These are phyloP conservation scores for Hyaloperonospora brassicae DNA, from an alignment of 352 stramenopile species.

Conservation along the genomic window DNA sequence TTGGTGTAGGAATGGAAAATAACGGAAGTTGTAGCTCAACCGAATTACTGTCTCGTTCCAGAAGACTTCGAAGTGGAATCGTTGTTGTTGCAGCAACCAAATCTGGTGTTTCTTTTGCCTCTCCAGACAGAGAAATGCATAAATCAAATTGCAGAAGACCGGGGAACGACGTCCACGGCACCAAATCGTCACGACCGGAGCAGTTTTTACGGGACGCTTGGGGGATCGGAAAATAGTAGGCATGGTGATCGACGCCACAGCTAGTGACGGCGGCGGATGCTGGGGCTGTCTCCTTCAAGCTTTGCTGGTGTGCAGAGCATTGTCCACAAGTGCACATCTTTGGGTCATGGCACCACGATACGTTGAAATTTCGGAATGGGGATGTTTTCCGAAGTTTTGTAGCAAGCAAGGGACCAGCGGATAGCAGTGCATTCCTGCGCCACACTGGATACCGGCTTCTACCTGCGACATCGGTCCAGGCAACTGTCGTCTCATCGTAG, in stretches of 20 bases:
- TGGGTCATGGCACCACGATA: slow-evolving; percentile 65
- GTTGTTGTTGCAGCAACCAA: slow-evolving; percentile 48
- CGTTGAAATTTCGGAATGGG: slow-evolving; percentile 69
- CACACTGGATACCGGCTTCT: slow-evolving; percentile 46
- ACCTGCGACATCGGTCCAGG: slow-evolving; percentile 62
- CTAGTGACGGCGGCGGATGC: slow-evolving; percentile 3
- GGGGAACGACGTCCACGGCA: slow-evolving; percentile 67
- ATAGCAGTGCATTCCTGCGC: slow-evolving; percentile 30
- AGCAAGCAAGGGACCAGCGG: slow-evolving; percentile 16
- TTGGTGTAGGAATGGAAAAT: slow-evolving; percentile 26
- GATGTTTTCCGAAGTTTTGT: slow-evolving; percentile 55
- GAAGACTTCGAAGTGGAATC: slow-evolving; percentile 40
- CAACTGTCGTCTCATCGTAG: slow-evolving; percentile 59
- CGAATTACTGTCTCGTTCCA: slow-evolving; percentile 23
- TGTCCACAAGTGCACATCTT: slow-evolving; percentile 41
- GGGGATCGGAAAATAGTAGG: slow-evolving; percentile 75
- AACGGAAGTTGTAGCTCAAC: slow-evolving; percentile 33
- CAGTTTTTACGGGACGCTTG: slow-evolving; percentile 74
- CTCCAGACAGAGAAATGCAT: slow-evolving; percentile 57
- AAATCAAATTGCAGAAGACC: slow-evolving; percentile 69
- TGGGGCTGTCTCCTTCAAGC: slow-evolving; percentile 5
- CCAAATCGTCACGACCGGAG: slow-evolving; percentile 63
- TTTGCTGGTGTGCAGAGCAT: slow-evolving; percentile 31
- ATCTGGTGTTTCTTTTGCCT: slow-evolving; percentile 61
- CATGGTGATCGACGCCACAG: slow-evolving; percentile 71